Conservation (phyloP, 2,329 filamentous ascomycete species). For the Venturia aucupariae region DNA sequence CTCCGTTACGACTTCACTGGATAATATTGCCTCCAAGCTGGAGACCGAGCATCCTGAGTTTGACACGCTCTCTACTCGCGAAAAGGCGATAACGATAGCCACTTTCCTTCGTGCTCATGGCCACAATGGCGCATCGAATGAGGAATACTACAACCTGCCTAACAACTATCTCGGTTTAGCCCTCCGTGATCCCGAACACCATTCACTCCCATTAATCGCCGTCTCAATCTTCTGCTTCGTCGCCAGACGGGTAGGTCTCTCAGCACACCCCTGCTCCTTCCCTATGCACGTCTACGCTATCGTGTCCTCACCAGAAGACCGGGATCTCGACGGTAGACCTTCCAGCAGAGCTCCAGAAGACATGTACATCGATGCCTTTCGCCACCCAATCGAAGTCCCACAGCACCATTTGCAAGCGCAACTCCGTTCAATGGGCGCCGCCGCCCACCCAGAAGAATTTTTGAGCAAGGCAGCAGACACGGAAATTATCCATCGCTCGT, state of each 20-base stretch:
- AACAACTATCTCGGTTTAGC: conserved; percentile 85
- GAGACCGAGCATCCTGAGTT: conserved; percentile 44
- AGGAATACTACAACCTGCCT: conserved; percentile 64
- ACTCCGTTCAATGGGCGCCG: conserved; percentile 45
- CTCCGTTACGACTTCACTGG: conserved; percentile 52
- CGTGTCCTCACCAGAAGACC: conserved; percentile 44
- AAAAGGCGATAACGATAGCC: conserved; percentile 59
- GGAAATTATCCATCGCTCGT: conserved; percentile 64
- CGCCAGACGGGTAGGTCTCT: conserved; percentile 63
- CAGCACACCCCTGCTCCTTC: conserved; percentile 70
- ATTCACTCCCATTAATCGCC: conserved; percentile 78
- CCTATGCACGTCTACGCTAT: conserved; percentile 80
- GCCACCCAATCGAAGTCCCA: conserved; percentile 57
- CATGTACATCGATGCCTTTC: conserved; percentile 82
- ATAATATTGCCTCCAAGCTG: conserved; percentile 53
- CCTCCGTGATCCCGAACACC: conserved; percentile 60
- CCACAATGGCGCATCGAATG: conserved; percentile 60
- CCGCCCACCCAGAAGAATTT: conserved; percentile 33
- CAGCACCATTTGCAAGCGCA: conserved; percentile 49
- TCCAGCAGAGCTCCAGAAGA: conserved; percentile 23
- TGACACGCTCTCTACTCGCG: conserved; percentile 47
- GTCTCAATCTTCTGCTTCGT: conserved; percentile 78
- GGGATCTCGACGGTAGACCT: conserved; percentile 29
- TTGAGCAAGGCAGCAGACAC: conserved; percentile 55
- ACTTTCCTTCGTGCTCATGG: conserved; percentile 59